Percentiles rank a stretch among this genome's conserved stretches.
phyloP scores from a whole-genome alignment of 2,329 filamentous ascomycete genomes.

The Clonostachys solani region DNA sequence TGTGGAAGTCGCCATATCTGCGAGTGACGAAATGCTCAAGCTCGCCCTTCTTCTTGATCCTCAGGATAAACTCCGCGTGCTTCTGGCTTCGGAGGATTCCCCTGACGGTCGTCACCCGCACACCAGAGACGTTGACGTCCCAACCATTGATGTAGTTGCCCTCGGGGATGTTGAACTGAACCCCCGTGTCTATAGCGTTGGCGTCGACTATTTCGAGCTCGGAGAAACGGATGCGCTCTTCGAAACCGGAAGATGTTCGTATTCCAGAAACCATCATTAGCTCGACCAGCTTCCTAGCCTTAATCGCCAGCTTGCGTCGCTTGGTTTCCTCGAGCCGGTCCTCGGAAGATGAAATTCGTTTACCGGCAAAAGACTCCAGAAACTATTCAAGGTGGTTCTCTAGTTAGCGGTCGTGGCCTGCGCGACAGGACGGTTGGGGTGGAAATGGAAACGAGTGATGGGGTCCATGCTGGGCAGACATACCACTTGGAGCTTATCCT shows the following conservation, averaged over 20 bases:
- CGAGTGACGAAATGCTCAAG: conserved; percentile 76
- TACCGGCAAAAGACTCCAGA: conserved; percentile 93
- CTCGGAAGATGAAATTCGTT: conserved; percentile 95
- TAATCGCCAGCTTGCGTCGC: conserved; percentile 82
- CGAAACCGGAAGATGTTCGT: conserved; percentile 91
- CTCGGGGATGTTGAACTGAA: conserved; percentile 83
- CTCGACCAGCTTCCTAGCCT: conserved; percentile 93
- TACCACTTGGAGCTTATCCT: conserved; percentile 93
- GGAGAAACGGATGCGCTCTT: conserved; percentile 93
- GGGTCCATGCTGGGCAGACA: conserved; percentile 27
- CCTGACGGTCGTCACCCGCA: conserved; percentile 76
- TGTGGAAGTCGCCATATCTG: conserved; percentile 83
- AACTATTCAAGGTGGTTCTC: conserved; percentile 53
- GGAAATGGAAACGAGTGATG: not conserved
- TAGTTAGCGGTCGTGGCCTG: not conserved
- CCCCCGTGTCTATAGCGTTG: conserved; percentile 84
- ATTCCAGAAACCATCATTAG: conserved; percentile 99
- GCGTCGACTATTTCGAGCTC: conserved; percentile 96
- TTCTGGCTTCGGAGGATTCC: conserved; percentile 86
- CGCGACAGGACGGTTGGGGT: not conserved
- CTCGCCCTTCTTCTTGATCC: conserved; percentile 74
- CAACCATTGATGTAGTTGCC: conserved; percentile 92
- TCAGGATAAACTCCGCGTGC: conserved; percentile 88
- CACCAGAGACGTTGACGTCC: conserved; percentile 93
- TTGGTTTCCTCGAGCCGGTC: conserved; percentile 96